These are phyloP conservation scores for Colletotrichum kahawae DNA, from an alignment of 2,329 filamentous ascomycete genomes.

Conservation along the genomic window DNA sequence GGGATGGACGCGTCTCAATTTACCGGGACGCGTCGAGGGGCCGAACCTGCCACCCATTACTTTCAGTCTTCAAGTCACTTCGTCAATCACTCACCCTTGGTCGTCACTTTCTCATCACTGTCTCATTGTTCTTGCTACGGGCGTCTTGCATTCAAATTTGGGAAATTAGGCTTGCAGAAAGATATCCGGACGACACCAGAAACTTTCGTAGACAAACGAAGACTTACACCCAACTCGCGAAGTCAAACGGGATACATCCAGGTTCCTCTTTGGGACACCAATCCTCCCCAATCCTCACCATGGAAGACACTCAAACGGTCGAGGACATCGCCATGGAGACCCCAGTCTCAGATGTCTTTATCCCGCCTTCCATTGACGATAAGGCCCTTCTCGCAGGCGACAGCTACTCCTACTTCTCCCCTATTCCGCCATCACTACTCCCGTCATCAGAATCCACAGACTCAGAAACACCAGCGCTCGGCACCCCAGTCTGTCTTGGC, in stretches of 20 bases:
- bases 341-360: conserved; percentile 48
- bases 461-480: conserved; percentile 28
- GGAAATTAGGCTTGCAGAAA: background rate
- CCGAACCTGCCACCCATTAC: background rate
- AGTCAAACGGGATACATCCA: background rate
- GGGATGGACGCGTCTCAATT: conserved; percentile 20
- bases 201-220: background rate
- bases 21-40: conserved; percentile 28
- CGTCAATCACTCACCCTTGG: background rate
- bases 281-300: conserved; percentile 23
- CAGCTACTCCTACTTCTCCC: conserved; percentile 75
- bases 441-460: conserved; percentile 29
- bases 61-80: background rate
- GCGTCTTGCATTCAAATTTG: background rate
- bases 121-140: background rate
- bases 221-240: background rate
- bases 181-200: background rate
- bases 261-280: background rate
- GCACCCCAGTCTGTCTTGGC: conserved; percentile 71
- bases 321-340: conserved; percentile 39
- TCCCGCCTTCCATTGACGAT: conserved; percentile 72
- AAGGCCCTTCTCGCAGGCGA: conserved; percentile 64
- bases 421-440: conserved; percentile 67
- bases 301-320: conserved; percentile 45
- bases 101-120: background rate